A percentile compares a stretch with the other conserved stretches of the same genome.
These are phyloP conservation scores for Phytophthora palmivora DNA, from an alignment of 352 stramenopile species.

Conservation along the genomic window DNA sequence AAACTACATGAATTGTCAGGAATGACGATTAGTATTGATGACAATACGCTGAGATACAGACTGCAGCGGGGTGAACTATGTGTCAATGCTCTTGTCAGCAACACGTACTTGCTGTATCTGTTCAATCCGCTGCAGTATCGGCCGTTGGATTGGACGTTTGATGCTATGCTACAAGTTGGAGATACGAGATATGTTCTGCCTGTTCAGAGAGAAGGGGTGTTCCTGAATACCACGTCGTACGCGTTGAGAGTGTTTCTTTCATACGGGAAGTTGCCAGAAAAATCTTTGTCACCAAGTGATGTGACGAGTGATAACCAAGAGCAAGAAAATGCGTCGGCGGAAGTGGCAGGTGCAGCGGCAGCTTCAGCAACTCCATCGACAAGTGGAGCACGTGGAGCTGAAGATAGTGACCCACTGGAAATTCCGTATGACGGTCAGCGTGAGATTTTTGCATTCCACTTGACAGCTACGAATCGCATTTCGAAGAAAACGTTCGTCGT, in stretches of 20 bases:
- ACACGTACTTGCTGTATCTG: conserved; percentile 88
- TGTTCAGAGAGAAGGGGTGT: conserved; percentile 77
- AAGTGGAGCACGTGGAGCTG: conserved; percentile 48
- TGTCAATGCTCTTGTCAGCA: conserved; percentile 85
- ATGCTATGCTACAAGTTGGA: conserved; percentile 69
- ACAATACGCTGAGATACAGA: conserved; percentile 85
- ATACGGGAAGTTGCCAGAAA: conserved; percentile 77
- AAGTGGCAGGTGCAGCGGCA: conserved; percentile 15
- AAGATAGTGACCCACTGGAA: conserved; percentile 62
- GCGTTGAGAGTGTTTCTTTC: conserved; percentile 85
- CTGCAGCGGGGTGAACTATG: conserved; percentile 64
- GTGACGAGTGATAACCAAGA: conserved; percentile 11
- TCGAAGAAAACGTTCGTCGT: conserved; percentile 69
- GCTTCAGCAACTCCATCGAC: conserved; percentile 12
- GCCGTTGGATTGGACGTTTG: conserved; percentile 85
- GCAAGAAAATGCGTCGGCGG: conserved; percentile 23
- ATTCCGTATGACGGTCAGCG: conserved; percentile 68
- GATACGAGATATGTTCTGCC: conserved; percentile 56
- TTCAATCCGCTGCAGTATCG: conserved; percentile 88
- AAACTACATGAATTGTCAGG: conserved; percentile 86
- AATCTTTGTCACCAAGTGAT: conserved; percentile 5
- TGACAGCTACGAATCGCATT: conserved; percentile 81
- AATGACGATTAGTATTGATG: conserved; percentile 87
- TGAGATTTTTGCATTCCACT: conserved; percentile 66
- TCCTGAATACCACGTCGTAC: conserved; percentile 76